Conservation (phyloP, 2,329 filamentous ascomycete species). For the Sporothrix dimorphospora region DNA sequence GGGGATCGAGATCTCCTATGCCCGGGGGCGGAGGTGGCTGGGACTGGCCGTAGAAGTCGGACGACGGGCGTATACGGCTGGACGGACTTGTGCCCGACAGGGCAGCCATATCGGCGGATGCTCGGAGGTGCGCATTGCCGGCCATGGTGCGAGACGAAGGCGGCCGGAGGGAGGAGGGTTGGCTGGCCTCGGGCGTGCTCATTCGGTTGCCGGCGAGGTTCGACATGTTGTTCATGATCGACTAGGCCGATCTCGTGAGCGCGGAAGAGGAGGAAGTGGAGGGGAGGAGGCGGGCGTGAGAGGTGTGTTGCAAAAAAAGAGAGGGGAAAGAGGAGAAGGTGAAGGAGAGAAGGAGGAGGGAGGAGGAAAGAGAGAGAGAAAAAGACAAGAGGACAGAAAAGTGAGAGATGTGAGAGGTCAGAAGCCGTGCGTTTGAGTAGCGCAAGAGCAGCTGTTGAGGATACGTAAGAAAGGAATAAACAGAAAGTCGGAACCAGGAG, state of each 20-base stretch:
- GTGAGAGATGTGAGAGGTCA: background rate
- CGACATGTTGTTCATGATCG: slow-evolving; percentile 57
- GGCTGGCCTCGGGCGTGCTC: slow-evolving; percentile 91
- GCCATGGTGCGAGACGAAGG: slow-evolving; percentile 77
- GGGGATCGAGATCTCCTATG: slow-evolving; percentile 73
- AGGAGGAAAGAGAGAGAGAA: background rate
- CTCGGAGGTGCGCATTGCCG: slow-evolving; percentile 79
- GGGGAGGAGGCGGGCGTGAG: background rate
- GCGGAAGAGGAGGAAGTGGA: background rate
- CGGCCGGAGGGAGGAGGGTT: slow-evolving; percentile 78
- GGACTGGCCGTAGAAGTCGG: slow-evolving; percentile 86
- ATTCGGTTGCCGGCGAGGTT: slow-evolving; percentile 83
- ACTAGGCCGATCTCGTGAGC: slow-evolving; percentile 2
- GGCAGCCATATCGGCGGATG: slow-evolving; percentile 93
- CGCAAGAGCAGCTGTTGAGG: slow-evolving; percentile 18
- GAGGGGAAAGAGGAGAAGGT: background rate
- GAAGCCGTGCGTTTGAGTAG: slow-evolving; percentile 16
- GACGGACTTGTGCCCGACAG: slow-evolving; percentile 68
- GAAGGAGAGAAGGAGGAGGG: background rate
- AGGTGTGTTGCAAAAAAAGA: background rate
- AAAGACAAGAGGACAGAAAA: background rate
- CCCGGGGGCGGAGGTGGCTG: slow-evolving; percentile 54
- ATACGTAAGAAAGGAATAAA: slow-evolving; percentile 18
- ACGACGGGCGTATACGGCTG: slow-evolving; percentile 87
- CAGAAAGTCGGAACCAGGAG: slow-evolving; percentile 19